Percentiles rank a stretch among this genome's conserved stretches.
phyloP scores from a whole-genome alignment of 257 asterid species.

The Scutellaria galericulata region DNA sequence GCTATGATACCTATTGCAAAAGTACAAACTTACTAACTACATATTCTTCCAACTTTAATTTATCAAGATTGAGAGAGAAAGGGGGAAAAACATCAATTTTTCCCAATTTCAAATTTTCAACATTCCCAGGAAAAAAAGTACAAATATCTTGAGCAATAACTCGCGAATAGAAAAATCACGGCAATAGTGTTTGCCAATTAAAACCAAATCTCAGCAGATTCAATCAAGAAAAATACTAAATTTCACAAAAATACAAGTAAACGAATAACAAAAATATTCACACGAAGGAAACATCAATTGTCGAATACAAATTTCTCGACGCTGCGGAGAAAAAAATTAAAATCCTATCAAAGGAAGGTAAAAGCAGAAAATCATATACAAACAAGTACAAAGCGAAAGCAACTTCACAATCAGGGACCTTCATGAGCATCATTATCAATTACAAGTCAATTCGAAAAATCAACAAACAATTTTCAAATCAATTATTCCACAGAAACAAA shows the following conservation, averaged over 20 bases:
- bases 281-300: neutral
- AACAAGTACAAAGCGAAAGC: neutral
- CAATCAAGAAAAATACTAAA: neutral
- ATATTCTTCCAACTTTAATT: neutral
- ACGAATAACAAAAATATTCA: neutral
- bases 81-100: neutral
- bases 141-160: neutral
- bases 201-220: neutral
- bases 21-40: neutral
- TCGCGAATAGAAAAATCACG: neutral
- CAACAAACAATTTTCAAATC: neutral
- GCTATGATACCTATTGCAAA: neutral
- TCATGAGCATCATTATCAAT: too few species aligned
- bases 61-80: neutral
- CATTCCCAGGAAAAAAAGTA: neutral
- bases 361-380: neutral
- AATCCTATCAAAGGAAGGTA: neutral
- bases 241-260: constrained; percentile 8
- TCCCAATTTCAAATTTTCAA: neutral
- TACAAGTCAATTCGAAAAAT: too few species aligned
- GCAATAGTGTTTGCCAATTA: neutral
- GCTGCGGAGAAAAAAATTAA: neutral
- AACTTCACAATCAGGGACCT: too few species aligned
- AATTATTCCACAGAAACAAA: neutral
- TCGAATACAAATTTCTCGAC: neutral